Conservation (phyloP, 805 yeast genomes). For the Candida tammaniensis region DNA sequence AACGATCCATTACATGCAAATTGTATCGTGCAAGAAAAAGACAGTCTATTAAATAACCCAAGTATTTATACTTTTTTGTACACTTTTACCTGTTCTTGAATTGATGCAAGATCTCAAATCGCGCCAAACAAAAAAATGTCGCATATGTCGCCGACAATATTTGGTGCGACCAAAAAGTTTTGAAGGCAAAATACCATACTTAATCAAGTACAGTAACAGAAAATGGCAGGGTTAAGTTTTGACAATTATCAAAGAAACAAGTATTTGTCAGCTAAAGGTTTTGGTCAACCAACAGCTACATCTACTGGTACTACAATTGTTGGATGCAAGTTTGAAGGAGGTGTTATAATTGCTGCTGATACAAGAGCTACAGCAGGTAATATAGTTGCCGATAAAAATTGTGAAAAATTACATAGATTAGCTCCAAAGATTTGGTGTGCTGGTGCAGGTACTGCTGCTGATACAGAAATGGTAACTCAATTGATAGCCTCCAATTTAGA, state of each 20-base stretch:
- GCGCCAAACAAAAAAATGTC: too few species aligned
- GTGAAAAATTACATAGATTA: constrained; percentile 89
- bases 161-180: neutral
- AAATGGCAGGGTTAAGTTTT: constrained; percentile 87
- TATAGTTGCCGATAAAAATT: constrained; percentile 96
- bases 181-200: constrained; percentile 1
- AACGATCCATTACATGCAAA: constrained; percentile 23
- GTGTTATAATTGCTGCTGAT: constrained; percentile 98
- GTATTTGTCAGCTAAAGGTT: constrained; percentile 68
- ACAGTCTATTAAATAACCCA: too few species aligned
- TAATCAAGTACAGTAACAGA: neutral
- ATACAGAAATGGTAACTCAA: constrained; percentile 96
- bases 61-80: too few species aligned
- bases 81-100: too few species aligned
- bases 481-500: constrained; percentile 88
- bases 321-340: constrained; percentile 88
- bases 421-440: constrained; percentile 98
- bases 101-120: too few species aligned
- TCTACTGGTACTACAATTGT: constrained; percentile 99
- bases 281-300: constrained; percentile 80
- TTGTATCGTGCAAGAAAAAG: too few species aligned
- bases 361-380: constrained; percentile 97
- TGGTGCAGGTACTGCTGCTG: constrained; percentile 99
- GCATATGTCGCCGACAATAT: too few species aligned
- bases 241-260: constrained; percentile 92